Evolutionary conservation across 768 basidiomycete genomes (phyloP), one percentile per base, ranked within the genome.

Genomic region (Cubamyces sp.): DNA sequence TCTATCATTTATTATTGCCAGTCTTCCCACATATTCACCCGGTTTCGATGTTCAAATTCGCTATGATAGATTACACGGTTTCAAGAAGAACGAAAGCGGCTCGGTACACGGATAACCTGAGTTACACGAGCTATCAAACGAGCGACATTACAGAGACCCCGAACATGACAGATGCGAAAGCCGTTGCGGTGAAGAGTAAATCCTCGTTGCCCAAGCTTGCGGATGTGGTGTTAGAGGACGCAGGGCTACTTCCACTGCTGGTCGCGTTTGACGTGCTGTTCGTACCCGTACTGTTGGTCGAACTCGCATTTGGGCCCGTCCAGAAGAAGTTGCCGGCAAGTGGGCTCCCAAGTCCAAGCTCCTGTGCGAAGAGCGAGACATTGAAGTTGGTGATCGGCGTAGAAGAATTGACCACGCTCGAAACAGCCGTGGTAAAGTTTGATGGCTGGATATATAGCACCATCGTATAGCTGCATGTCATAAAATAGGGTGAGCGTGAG

Each of bases 271-370:
- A 57, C 11, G 55, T 47, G 11, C 41, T 39, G 28, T 40, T 60
- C 9, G 63, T 51, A 16, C 47, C 30, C 3, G 56, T 26, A 26
- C 19, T 23, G 47, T 50, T 50, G 34, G 56, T 56, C 11, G 53
- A 57, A 34, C 42, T 67, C 5, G 63, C 59, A 39, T 69, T 66
- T 12, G 68, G 70, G 9, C 68, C 70, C 1, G 67, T 66, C 3
- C 69, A 55, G 56, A 76, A 73, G 65, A 75, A 77, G 54, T 72
- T 76, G 19, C 71, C 74, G 19, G 69, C 76, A 42, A 77, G 56
- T 23, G 74, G 71, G 53, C 54, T 65, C 1, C 73, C 72, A 18
- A 74, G 65, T 3, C 65, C 64, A 23, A 68, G 62, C 52, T 67
- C 64, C 41, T 68, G 64, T 1, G 72, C 71, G 52, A 77, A 74